Conservation (phyloP, 441 rosid species). For the Codiaeum variegatum region DNA sequence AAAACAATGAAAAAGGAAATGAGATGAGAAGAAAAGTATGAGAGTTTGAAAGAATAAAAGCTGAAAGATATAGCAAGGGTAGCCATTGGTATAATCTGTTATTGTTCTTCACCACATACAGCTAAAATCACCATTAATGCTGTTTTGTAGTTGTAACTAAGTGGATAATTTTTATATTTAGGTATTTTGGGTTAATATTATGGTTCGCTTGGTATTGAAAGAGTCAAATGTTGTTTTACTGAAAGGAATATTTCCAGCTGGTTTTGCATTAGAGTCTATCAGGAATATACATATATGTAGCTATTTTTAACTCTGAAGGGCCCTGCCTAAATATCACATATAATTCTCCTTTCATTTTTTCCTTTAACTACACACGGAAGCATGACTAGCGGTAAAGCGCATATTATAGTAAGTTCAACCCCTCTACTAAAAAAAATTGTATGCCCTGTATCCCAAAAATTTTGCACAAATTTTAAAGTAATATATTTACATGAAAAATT, state of each 20-base stretch:
- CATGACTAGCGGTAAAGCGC: no score
- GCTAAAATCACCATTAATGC: neutral
- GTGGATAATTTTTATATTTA: neutral
- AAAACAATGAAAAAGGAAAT: neutral
- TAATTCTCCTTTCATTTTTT: no score
- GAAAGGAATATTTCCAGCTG: neutral
- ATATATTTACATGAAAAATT: no score
- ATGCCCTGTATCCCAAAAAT: no score
- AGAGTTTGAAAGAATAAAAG: neutral
- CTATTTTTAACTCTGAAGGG: no score
- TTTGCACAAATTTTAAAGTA: no score
- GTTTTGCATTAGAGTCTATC: neutral
- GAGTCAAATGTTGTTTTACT: neutral
- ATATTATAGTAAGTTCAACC: no score
- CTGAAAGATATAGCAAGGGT: neutral
- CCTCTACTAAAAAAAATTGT: no score
- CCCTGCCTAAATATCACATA: no score
- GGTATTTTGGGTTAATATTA: neutral
- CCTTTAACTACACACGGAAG: no score
- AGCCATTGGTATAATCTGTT: neutral
- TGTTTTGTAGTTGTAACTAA: neutral
- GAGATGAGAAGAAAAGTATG: neutral
- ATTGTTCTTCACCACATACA: conserved; percentile 4
- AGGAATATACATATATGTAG: no score
- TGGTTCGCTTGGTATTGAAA: neutral